phyloP scores from a whole-genome alignment of 306 rosid genomes.

The Mimosa bimucronata region DNA sequence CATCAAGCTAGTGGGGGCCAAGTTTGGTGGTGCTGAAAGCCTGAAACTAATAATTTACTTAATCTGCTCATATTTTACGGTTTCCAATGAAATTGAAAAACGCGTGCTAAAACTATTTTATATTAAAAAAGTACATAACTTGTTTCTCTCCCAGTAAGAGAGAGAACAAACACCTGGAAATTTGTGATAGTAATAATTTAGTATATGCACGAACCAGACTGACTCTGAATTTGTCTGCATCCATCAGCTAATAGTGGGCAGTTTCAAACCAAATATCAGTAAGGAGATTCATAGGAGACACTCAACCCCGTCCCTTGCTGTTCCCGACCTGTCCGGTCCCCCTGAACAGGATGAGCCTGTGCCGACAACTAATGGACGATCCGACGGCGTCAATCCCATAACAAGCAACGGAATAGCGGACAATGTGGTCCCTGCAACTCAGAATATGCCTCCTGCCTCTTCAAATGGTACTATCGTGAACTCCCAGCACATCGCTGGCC shows the following conservation, averaged over 20 bases:
- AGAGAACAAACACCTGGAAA: not conserved
- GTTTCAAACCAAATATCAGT: slow-evolving; percentile 36
- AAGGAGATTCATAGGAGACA: slow-evolving; percentile 14
- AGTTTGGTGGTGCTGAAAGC: not conserved
- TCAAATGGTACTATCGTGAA: not conserved
- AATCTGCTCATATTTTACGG: not conserved
- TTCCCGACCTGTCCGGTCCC: not conserved
- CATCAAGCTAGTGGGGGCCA: not conserved
- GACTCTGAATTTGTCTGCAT: not conserved
- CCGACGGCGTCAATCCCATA: not conserved
- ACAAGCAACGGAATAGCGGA: not conserved
- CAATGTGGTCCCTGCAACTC: slow-evolving; percentile 14
- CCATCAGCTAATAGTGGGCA: slow-evolving; percentile 42
- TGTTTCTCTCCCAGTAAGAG: not conserved
- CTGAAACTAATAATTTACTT: not conserved
- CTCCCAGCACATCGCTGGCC: slow-evolving; percentile 25
- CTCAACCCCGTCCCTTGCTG: not conserved
- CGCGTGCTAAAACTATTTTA: not conserved
- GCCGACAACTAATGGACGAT: slow-evolving; percentile 7
- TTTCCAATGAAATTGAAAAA: not conserved
- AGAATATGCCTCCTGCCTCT: slow-evolving; percentile 2
- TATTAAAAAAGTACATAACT: not conserved
- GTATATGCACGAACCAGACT: not conserved
- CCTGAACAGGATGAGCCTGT: not conserved
- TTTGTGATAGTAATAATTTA: not conserved